Base-by-base conservation (phyloP, 257 asterid species). In the Primulina tabacum region DNA sequence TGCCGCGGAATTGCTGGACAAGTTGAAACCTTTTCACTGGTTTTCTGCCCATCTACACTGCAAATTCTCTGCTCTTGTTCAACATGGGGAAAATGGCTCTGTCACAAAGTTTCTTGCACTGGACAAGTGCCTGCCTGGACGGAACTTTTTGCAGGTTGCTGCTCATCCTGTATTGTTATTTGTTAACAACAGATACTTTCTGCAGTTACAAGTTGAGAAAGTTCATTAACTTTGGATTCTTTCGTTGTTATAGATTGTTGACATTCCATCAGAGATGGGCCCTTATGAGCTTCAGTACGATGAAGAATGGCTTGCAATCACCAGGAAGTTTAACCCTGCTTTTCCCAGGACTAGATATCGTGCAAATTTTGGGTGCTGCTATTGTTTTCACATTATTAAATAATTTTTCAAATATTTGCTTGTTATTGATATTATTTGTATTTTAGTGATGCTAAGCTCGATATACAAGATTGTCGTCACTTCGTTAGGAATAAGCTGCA, bases 251-350 rank as follows among this genome's bases (percentile, higher is more conserved):
- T 76, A 93, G 98, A 79, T 90, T 73, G 34, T 93, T 33, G 97
- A 93, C 43, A 81, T 93, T 68, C 94, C 91, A 70, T 89, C 96
- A 9, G 91, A 74, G 52, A 53, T 90, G 37, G 97, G 97, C 68
- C 99, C 96, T 5, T 73, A 81, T 68, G 90, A 87, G 77, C 81
- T 93, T 73, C 96, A 87, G 55, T 89, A 84, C 74, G 99, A 93
- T 78, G 99, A 93, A 82, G 99, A 93, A 78, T 93, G 99, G 99
- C 89, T 93, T 75, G 91, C 97, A 20, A 86, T 90, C 72, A 93
- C 97, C 20, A 86, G 76, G 84, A 87, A 81, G 83, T 90, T 84
- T 69, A 90, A 86, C 71, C 77, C 89, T 57, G 71, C 82, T 68
- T 83, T 93, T 61, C 99, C 99, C 60, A 76, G 86, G 67, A 80